Conservation (phyloP, 495 filamentous ascomycete genomes). For the Talaromyces liani region DNA sequence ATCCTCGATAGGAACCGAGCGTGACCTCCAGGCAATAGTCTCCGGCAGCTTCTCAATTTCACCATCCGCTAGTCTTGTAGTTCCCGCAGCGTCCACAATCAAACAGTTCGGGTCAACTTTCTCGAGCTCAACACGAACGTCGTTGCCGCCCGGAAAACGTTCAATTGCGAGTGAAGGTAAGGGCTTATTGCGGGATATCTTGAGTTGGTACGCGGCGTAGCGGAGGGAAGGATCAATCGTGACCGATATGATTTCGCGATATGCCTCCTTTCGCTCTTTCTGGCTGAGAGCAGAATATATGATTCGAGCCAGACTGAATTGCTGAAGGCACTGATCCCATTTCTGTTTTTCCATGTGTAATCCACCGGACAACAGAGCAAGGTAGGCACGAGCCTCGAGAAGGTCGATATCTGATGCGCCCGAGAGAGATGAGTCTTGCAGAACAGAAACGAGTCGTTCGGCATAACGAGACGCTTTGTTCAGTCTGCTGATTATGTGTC, state of each 20-base stretch:
- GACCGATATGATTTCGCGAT: conserved; percentile 73
- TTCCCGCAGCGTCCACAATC: conserved; percentile 52
- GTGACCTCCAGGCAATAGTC: conserved; percentile 79
- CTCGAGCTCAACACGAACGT: conserved; percentile 59
- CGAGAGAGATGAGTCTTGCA: conserved; percentile 50
- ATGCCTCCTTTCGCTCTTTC: conserved; percentile 58
- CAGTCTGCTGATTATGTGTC: conserved; percentile 81
- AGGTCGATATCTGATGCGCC: conserved; percentile 64
- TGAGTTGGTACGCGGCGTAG: conserved; percentile 87
- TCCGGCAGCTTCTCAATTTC: conserved; percentile 55
- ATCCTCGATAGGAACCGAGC: conserved; percentile 84
- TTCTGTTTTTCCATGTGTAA: conserved; percentile 76
- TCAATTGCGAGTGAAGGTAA: conserved; percentile 69
- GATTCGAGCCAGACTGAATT: conserved; percentile 68
- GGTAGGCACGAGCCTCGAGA: conserved; percentile 82
- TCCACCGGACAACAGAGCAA: conserved; percentile 63
- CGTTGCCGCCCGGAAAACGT: conserved; percentile 57
- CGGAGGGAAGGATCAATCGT: conserved; percentile 90
- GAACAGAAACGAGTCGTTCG: conserved; percentile 54
- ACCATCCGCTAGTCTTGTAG: conserved; percentile 43
- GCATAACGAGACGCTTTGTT: conserved; percentile 70
- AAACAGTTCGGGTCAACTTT: conserved; percentile 64
- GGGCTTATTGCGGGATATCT: conserved; percentile 74
- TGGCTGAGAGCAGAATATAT: conserved; percentile 75
- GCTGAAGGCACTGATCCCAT: conserved; percentile 72